These are phyloP conservation scores for Lactifluus hygrophoroides DNA, from an alignment of 768 basidiomycete species.

Conservation along the genomic window DNA sequence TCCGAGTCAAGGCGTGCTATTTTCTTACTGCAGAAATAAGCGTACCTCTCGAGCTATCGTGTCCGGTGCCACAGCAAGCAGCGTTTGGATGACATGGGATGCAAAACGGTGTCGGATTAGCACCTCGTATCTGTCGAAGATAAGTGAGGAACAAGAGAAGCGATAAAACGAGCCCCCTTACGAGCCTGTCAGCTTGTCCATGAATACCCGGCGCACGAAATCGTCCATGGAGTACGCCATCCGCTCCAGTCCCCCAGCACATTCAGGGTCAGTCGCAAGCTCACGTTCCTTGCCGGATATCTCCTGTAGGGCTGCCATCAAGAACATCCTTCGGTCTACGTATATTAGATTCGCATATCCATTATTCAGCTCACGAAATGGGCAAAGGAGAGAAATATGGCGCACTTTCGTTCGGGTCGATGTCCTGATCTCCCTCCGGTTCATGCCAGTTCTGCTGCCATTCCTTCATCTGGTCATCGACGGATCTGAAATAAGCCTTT, in stretches of 20 bases:
- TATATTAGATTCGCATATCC: background rate
- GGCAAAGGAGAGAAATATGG: conserved; percentile 11
- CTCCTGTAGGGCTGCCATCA: conserved; percentile 75
- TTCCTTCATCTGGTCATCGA: conserved; percentile 78
- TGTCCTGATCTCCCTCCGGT: too few relatives aligned
- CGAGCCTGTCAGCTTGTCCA: conserved; percentile 83
- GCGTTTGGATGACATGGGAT: conserved; percentile 91
- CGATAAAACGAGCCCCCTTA: conserved; percentile 37
- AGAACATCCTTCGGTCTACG: conserved; percentile 40
- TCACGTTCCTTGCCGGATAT: conserved; percentile 84
- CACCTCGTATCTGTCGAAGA: conserved; percentile 43
- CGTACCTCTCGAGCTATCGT: conserved; percentile 64
- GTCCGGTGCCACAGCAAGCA: conserved; percentile 57
- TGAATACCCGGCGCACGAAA: conserved; percentile 84
- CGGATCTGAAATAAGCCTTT: conserved; percentile 87
- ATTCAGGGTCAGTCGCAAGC: conserved; percentile 89
- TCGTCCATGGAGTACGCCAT: conserved; percentile 93
- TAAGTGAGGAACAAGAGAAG: background rate
- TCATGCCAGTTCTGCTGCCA: conserved; percentile 61
- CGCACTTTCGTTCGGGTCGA: conserved; percentile 68
- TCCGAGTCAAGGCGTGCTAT: background rate
- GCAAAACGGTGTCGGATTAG: conserved; percentile 80
- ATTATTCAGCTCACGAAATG: conserved; percentile 15
- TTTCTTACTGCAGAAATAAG: background rate
- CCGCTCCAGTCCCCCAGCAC: conserved; percentile 82